A percentile compares a stretch with the other conserved stretches of the same genome.
phyloP scores from a whole-genome alignment of 1,284 basidiomycete species.

The Ganoderma lucidum region DNA sequence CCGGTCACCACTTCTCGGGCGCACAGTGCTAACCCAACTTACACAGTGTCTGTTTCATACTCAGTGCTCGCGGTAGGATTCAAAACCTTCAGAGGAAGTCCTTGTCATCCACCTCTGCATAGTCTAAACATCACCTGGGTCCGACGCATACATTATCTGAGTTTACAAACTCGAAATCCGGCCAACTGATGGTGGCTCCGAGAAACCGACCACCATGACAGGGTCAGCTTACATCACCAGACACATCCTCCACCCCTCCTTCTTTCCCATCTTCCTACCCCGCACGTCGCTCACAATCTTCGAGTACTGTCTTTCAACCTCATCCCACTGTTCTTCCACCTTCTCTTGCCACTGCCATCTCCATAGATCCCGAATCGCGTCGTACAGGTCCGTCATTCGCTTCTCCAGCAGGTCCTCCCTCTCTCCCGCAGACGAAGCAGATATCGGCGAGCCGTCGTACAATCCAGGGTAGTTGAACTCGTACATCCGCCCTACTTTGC shows the following conservation, averaged over 20 bases:
- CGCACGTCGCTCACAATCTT: background rate
- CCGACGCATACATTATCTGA: too few species aligned
- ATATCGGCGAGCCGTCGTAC: slow-evolving; percentile 26
- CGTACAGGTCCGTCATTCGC: slow-evolving; percentile 23
- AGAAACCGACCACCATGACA: too few species aligned
- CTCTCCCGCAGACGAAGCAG: slow-evolving; percentile 14
- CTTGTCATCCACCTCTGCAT: too few species aligned
- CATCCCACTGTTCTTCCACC: slow-evolving; percentile 33
- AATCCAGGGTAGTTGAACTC: slow-evolving; percentile 33
- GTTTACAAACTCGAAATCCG: too few species aligned
- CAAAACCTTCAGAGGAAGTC: too few species aligned
- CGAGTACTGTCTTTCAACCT: slow-evolving; percentile 17
- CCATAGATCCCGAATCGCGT: slow-evolving; percentile 31
- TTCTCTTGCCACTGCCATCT: slow-evolving; percentile 36
- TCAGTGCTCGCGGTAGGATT: background rate
- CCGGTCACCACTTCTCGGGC: too few species aligned
- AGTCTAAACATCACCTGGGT: too few species aligned
- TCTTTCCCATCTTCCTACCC: background rate
- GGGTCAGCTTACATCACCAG: background rate
- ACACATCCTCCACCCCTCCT: slow-evolving; percentile 3
- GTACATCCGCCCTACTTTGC: slow-evolving; percentile 31
- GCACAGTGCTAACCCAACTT: too few species aligned
- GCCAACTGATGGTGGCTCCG: too few species aligned
- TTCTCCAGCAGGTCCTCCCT: slow-evolving; percentile 8
- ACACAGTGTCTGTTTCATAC: background rate